Base-by-base conservation (phyloP, 106 monocot species). In the Posidonia australis region DNA sequence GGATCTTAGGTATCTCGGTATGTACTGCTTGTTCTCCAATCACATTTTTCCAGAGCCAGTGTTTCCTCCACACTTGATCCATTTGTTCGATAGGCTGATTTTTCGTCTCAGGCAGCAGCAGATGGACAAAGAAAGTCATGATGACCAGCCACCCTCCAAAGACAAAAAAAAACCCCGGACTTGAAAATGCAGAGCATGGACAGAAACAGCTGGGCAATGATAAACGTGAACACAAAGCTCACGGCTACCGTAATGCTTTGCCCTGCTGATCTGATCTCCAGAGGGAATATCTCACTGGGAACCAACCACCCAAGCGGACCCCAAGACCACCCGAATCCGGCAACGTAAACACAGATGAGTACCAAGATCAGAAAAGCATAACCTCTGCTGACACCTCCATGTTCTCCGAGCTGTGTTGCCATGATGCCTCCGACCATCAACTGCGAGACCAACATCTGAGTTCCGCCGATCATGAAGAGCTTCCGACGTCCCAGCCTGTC, bases 381-480 rank as follows among this genome's bases (percentile, higher is more conserved):
- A n/a, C n/a, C n/a, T n/a, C n/a, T n/a, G n/a, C n/a, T n/a, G n/a
- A n/a, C n/a, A n/a, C n/a, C n/a, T n/a, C n/a, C n/a, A n/a, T n/a
- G n/a, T n/a, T n/a, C n/a, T n/a, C n/a, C n/a, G n/a, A n/a, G n/a
- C n/a, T n/a, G n/a, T n/a, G n/a, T n/a, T n/a, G n/a, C n/a, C n/a
- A n/a, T n/a, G n/a, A n/a, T n/a, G n/a, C n/a, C n/a, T n/a, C n/a
- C n/a, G n/a, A n/a, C n/a, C n/a, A 23, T 17, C 10, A 80, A 72
- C 80, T 77, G 78, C 27, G 62, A 78, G 5, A 76, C 0, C 16
- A 89, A 23, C 82, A 85, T 77, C 47, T 76, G 36, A 19, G 49
- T 1, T 1, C 85, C 82, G 5, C 77, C 82, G 0, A 48, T 9
- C 10, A 79, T n/a, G 60, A 85, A 85, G 13, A 83, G 58, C 9